phyloP scores from a whole-genome alignment of 345 rosid species.

The Populus euphratica region DNA sequence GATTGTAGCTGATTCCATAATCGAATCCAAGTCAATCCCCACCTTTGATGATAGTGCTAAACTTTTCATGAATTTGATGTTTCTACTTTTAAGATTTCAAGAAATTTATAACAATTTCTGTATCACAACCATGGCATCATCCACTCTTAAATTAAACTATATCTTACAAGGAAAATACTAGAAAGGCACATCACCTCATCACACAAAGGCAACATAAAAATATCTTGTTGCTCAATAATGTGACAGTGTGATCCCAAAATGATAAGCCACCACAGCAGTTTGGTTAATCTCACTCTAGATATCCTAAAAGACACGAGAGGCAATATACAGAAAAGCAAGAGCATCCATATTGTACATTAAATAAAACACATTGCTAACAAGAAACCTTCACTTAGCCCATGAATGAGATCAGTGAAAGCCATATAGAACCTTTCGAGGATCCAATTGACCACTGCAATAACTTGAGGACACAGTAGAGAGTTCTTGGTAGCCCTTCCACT shows the following conservation, averaged over 20 bases:
- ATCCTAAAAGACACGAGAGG: constrained; percentile 4
- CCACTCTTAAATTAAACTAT: not conserved
- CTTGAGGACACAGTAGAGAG: constrained; percentile 90
- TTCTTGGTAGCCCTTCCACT: constrained; percentile 88
- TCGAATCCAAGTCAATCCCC: constrained; percentile 10
- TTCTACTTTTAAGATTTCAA: constrained; percentile 1
- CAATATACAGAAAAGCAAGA: constrained; percentile 5
- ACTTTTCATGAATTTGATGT: not conserved
- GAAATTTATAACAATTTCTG: not conserved
- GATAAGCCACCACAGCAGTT: constrained; percentile 13
- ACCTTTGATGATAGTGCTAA: not conserved
- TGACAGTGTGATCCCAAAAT: constrained; percentile 22
- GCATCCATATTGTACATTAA: not conserved
- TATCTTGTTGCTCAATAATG: constrained; percentile 29
- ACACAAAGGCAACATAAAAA: constrained; percentile 41
- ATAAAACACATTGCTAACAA: constrained; percentile 4
- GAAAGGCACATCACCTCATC: constrained; percentile 22
- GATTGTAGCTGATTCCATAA: constrained; percentile 14
- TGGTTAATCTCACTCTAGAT: constrained; percentile 6
- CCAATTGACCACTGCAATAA: constrained; percentile 92
- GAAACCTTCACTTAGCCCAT: constrained; percentile 8
- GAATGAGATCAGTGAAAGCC: constrained; percentile 40
- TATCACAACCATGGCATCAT: constrained; percentile 1
- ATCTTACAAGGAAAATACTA: not conserved
- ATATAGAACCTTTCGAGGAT: constrained; percentile 76